Conservation (phyloP, 306 rosid species). For the Fragaria ananassa region DNA sequence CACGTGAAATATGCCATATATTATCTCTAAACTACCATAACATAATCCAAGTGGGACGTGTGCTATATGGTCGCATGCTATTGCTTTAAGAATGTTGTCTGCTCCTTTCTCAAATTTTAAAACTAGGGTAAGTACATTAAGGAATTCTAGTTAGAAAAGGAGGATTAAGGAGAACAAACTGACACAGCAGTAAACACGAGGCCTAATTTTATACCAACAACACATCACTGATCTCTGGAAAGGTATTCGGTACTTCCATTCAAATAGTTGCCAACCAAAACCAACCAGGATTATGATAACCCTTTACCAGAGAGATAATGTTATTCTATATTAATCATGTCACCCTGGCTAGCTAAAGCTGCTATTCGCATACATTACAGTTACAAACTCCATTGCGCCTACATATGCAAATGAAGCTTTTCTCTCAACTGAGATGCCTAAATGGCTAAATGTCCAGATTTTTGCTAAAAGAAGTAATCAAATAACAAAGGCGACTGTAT, state of each 20-base stretch:
- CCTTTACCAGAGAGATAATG: conserved; percentile 23
- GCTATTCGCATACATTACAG: conserved; percentile 12
- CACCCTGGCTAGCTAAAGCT: conserved; percentile 21
- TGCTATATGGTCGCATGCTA: conserved; percentile 23
- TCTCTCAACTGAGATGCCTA: background rate
- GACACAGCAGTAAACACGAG: conserved; percentile 14
- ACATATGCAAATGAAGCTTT: conserved; percentile 3
- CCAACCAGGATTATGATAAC: conserved; percentile 31
- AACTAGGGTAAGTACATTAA: conserved; percentile 1
- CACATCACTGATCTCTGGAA: conserved; percentile 44
- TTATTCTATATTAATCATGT: conserved; percentile 6
- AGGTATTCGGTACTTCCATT: conserved; percentile 63
- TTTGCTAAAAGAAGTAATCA: background rate
- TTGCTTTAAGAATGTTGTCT: conserved; percentile 23
- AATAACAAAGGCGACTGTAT: background rate
- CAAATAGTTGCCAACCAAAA: conserved; percentile 44
- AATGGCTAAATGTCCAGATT: background rate
- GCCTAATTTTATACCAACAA: conserved; percentile 9
- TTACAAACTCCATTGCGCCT: background rate
- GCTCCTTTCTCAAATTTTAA: conserved; percentile 14
- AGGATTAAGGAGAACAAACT: conserved; percentile 25
- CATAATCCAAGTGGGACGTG: conserved; percentile 32
- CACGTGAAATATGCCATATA: conserved; percentile 35
- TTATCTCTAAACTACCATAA: conserved; percentile 22
- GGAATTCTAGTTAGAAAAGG: conserved; percentile 27